phyloP scores from a whole-genome alignment of 192 early-diverging fungal genomes.

The Mortierella antarctica region DNA sequence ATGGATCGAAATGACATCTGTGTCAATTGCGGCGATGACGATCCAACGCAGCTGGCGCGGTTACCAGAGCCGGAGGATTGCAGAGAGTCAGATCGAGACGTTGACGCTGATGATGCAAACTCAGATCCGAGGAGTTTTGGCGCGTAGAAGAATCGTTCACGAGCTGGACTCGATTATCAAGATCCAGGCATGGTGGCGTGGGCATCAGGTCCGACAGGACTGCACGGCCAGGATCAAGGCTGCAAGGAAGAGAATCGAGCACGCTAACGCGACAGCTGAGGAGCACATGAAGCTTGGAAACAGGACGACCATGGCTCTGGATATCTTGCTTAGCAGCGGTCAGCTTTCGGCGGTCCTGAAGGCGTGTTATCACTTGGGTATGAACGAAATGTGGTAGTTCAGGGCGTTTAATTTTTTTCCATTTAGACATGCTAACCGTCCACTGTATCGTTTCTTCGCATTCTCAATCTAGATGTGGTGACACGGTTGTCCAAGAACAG shows the following conservation, averaged over 20 bases:
- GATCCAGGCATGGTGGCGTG: conserved; percentile 55
- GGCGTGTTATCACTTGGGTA: conserved; percentile 57
- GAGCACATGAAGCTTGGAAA: conserved; percentile 60
- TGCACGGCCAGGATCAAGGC: conserved; percentile 48
- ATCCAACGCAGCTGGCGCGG: conserved; percentile 51
- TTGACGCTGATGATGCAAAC: conserved; percentile 34
- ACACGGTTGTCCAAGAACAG: conserved; percentile 54
- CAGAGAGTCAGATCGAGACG: neutral
- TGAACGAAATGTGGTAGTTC: neutral
- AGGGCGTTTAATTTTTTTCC: neutral
- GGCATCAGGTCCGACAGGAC: conserved; percentile 42
- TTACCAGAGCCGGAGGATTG: too few species aligned
- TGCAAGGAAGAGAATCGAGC: conserved; percentile 46
- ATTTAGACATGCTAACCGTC: conserved; percentile 6
- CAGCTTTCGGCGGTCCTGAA: conserved; percentile 57
- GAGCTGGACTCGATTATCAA: conserved; percentile 31
- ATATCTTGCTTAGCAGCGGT: conserved; percentile 53
- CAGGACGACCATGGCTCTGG: conserved; percentile 53
- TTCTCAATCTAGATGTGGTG: conserved; percentile 38
- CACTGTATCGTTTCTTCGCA: neutral
- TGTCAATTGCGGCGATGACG: conserved; percentile 21
- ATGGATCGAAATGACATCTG: conserved; percentile 29
- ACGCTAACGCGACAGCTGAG: conserved; percentile 52
- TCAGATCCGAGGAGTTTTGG: conserved; percentile 39
- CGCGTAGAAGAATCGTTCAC: conserved; percentile 7